Base-by-base conservation (phyloP, 352 stramenopile species). In the Aphanomyces cochlioides region DNA sequence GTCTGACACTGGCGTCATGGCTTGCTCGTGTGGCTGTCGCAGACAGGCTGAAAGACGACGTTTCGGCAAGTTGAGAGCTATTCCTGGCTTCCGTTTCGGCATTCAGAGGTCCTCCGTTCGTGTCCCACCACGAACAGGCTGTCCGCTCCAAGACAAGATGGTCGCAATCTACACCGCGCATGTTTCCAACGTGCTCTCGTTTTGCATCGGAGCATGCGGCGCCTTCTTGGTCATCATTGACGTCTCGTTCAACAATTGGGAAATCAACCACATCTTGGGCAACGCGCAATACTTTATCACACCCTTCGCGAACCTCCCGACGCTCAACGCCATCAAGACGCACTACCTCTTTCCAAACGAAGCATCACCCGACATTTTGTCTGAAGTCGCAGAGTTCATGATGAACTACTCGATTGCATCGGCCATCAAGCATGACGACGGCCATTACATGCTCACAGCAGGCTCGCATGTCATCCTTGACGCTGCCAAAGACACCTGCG, bases 231-330 rank as follows among this genome's bases (percentile, higher is more conserved):
- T 67, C 8, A 45, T 50, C 6, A 10, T 53, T 13, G 59, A 67
- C 59, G 40, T 50, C 4, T 39, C 43, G 8, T 6, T 38, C 59
- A 67, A 67, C 59, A 67, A 67, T 45, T 67, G 59, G 59, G 59
- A 19, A 21, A 21, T 67, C 8, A 67, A 67, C 43, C 41, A 53
- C 39, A 40, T 40, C 59, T 39, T 67, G 13, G 59, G 59, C 12
- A 54, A 67, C 21, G 59, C 17, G n/a, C 10, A 56, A 28, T 21
- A 15, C 8, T 67, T 67, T 3, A 41, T 67, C 17, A 67, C 39
- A 8, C 40, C 59, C 4, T n/a, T 67, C n/a, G 15, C 38, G n/a
- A 67, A 12, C 10, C 19, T 56, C 39, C 4, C 8, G 15, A 17
- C 7, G 15, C 7, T 21, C 12, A 2, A 8, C 4, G 59, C 53